Base-by-base conservation (phyloP, 192 early-diverging fungal genomes). In the Glomus cerebriforme region DNA sequence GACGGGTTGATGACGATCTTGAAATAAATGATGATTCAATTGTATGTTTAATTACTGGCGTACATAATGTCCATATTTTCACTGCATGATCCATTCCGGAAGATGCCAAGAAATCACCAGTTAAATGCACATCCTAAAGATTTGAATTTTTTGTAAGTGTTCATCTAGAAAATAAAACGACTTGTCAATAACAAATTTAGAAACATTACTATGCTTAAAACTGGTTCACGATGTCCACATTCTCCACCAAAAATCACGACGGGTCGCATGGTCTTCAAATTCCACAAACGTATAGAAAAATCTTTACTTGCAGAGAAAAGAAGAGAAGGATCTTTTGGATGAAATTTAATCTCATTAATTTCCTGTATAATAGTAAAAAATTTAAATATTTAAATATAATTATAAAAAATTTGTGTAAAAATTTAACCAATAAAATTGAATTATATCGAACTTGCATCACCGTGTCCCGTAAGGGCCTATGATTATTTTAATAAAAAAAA, bases 31-130 rank as follows among this genome's bases (percentile, higher is more conserved):
- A 47, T 1, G 64, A 39, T n/a, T 78, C 63, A 19, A 78, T 78
- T 17, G 65, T 6, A 54, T 54, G 26, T 8, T 49, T 78, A 3
- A 78, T 26, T 17, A 54, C 37, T 6, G 76, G 76, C 12, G 39
- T 78, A 39, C 76, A 78, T n/a, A 78, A 13, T n/a, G 76, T 49
- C 76, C 76, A 78, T 58, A 78, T 78, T 58, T 78, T 78, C 22
- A 62, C 64, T 1, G 76, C 26, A 19, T 68, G 64, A n/a, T 78
- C 76, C 76, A 78, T 78, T 49, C 63, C 76, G 12, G 39, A 59
- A 32, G 76, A 78, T 54, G 12, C 76, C 8, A 78, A 66, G 45
- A 62, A 77, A 43, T 78, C 65, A 12, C 76, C 64, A 15, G 63
- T 47, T 67, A 78, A 54, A 47, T 78, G 76, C 6, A 67, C 17